Percentiles rank a stretch among this genome's conserved stretches.
Conservation (phyloP, 1,139 yeast genomes). For the Scheffersomyces segobiensis region DNA sequence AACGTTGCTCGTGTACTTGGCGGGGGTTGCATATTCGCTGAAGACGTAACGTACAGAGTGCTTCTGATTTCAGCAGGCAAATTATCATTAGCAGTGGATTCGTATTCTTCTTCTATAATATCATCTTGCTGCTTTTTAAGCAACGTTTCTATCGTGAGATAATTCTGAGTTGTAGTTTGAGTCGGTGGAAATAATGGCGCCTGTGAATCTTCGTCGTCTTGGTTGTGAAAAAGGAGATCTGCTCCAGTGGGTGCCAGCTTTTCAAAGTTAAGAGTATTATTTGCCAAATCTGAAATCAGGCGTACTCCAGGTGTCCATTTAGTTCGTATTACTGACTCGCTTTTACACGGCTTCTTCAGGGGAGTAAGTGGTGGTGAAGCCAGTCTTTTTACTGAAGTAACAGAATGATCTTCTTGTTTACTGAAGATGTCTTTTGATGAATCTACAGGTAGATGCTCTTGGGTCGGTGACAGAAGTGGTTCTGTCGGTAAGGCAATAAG, state of each 20-base stretch:
- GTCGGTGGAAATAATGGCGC: neutral
- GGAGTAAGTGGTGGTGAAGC: neutral
- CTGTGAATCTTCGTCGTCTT: neutral
- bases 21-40: neutral
- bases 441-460: neutral
- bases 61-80: neutral
- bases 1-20: neutral
- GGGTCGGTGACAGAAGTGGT: neutral
- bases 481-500: neutral
- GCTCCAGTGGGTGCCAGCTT: constrained; percentile 3
- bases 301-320: neutral
- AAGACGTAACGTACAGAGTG: neutral
- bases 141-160: neutral
- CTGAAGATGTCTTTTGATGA: neutral
- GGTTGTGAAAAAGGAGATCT: constrained; percentile 1
- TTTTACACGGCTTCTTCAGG: neutral
- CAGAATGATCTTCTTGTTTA: neutral
- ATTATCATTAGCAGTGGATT: neutral
- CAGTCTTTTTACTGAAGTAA: neutral
- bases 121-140: neutral
- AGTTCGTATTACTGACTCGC: neutral
- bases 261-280: neutral
- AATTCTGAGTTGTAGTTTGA: neutral
- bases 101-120: neutral
- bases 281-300: neutral